These are phyloP conservation scores for Lactarius trivialis DNA, from an alignment of 768 basidiomycete genomes.

Conservation along the genomic window DNA sequence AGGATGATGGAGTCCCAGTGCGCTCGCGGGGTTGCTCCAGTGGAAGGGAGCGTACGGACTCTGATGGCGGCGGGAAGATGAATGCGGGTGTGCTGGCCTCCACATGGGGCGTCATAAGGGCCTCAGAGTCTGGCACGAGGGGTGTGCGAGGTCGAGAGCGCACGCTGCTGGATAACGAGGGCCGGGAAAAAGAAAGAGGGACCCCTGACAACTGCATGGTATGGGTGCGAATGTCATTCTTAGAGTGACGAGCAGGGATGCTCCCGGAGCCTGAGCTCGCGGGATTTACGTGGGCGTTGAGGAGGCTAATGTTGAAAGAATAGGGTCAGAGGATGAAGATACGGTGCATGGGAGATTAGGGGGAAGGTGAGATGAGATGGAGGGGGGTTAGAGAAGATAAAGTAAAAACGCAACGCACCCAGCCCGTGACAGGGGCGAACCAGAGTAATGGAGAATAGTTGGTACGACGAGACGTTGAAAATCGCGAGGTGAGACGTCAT, in stretches of 20 bases:
- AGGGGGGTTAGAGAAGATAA: neutral
- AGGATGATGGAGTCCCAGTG: conserved; percentile 26
- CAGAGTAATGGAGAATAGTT: conserved; percentile 14
- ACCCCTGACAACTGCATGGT: conserved; percentile 62
- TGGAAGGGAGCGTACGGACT: conserved; percentile 11
- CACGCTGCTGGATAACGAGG: conserved; percentile 22
- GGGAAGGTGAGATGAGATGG: neutral
- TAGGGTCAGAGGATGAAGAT: neutral
- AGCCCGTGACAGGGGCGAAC: conserved; percentile 28
- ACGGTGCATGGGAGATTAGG: neutral
- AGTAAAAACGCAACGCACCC: conserved; percentile 25
- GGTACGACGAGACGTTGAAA: conserved; percentile 17
- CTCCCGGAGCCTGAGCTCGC: conserved; percentile 18
- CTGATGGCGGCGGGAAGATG: conserved; percentile 17
- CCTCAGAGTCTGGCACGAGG: conserved; percentile 35
- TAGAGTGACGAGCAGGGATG: conserved; percentile 41
- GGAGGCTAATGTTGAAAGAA: conserved; percentile 36
- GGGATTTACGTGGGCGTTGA: conserved; percentile 36
- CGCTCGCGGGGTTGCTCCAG: conserved; percentile 14
- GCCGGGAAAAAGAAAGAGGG: conserved; percentile 32
- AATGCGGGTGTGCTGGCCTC: conserved; percentile 18
- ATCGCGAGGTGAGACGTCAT: conserved; percentile 24
- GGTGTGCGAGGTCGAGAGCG: conserved; percentile 28
- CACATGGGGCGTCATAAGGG: conserved; percentile 15
- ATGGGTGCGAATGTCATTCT: conserved; percentile 55